A percentile compares a stretch with the other conserved stretches of the same genome.
These are phyloP conservation scores for Curvularia sp. DNA, from an alignment of 2,329 filamentous ascomycete species.

Conservation along the genomic window DNA sequence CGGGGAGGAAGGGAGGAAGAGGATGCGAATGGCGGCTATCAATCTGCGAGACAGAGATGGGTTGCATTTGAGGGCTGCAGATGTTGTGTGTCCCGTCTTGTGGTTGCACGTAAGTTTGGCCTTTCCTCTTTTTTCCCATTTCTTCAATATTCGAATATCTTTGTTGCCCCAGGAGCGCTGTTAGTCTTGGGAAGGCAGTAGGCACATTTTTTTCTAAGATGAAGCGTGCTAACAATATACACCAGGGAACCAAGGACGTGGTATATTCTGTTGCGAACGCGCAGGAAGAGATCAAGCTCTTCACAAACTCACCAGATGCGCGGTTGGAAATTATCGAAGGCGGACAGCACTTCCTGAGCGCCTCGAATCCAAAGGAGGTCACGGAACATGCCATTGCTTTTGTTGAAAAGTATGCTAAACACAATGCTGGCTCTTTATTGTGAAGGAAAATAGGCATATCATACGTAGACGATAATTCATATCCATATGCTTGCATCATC, in stretches of 20 bases:
- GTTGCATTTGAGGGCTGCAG: slow-evolving; percentile 54
- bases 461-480: too few species aligned
- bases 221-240: background rate
- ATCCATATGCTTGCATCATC: too few species aligned
- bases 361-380: slow-evolving; percentile 57
- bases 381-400: slow-evolving; percentile 43
- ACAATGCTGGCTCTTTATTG: background rate
- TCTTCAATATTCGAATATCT: background rate
- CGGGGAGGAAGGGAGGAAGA: slow-evolving; percentile 59
- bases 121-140: background rate
- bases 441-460: too few species aligned
- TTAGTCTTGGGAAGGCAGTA: background rate
- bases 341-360: slow-evolving; percentile 60
- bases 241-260: slow-evolving; percentile 52
- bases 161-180: background rate
- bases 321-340: slow-evolving; percentile 55
- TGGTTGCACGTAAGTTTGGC: slow-evolving; percentile 56
- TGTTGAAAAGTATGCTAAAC: slow-evolving; percentile 34
- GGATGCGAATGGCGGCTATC: slow-evolving; percentile 59
- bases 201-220: background rate
- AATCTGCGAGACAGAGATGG: slow-evolving; percentile 59
- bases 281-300: slow-evolving; percentile 58
- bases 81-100: slow-evolving; percentile 60
- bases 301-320: slow-evolving; percentile 55
- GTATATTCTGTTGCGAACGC: slow-evolving; percentile 55